Percentiles rank a stretch among this genome's conserved stretches.
phyloP scores from a whole-genome alignment of 2,329 filamentous ascomycete genomes.

The Phyllachora maydis region DNA sequence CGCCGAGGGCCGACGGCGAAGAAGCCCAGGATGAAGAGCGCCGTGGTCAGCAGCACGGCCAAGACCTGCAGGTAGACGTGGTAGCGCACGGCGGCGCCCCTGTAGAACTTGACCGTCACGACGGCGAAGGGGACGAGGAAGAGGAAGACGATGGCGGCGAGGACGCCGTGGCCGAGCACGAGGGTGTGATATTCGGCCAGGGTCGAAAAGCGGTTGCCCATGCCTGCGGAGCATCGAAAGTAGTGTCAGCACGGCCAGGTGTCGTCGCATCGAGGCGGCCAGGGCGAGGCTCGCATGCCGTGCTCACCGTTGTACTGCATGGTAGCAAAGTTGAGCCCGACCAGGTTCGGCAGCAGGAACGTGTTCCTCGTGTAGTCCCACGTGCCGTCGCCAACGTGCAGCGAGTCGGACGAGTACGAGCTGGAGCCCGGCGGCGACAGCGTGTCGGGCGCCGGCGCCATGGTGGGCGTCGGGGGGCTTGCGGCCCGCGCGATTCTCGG shows the following conservation, averaged over 20 bases:
- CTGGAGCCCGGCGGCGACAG: constrained; percentile 52
- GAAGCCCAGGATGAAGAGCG: constrained; percentile 54
- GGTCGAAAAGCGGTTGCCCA: constrained; percentile 60
- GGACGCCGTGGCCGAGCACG: constrained; percentile 48
- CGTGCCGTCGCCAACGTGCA: constrained; percentile 63
- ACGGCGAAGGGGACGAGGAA: constrained; percentile 55
- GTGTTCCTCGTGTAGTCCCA: constrained; percentile 63
- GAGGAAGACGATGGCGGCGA: constrained; percentile 55
- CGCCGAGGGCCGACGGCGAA: constrained; percentile 57
- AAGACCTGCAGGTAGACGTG: constrained; percentile 60
- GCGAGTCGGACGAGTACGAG: constrained; percentile 51
- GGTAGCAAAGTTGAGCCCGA: constrained; percentile 59
- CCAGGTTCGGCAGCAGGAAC: constrained; percentile 59
- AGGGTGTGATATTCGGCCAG: constrained; percentile 50
- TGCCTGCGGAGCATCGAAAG: constrained; percentile 32
- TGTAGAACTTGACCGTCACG: constrained; percentile 52
- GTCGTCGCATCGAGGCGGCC: neutral
- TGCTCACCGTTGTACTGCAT: constrained; percentile 56
- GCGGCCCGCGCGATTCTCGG: no score
- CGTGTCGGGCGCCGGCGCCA: constrained; percentile 38
- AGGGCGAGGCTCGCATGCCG: neutral
- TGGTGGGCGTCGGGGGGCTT: no score
- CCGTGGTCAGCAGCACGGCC: constrained; percentile 44
- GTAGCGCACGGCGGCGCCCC: constrained; percentile 39
- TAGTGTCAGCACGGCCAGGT: constrained; percentile 3